Percentiles rank a stretch among this genome's conserved stretches.
phyloP scores from a whole-genome alignment of 805 yeast species.

The Naumovozyma dairenensis region DNA sequence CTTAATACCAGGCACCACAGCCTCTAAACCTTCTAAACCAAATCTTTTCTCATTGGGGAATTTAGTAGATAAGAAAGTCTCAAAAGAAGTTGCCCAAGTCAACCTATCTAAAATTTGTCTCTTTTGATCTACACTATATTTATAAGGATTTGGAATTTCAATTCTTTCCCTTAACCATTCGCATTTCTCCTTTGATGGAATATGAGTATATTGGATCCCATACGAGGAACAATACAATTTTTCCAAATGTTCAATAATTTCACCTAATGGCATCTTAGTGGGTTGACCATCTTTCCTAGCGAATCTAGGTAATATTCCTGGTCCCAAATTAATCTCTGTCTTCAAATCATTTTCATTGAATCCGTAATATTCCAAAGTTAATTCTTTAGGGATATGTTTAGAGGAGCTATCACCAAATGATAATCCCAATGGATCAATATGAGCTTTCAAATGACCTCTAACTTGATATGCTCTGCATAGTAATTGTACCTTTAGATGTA shows the following conservation, averaged over 20 bases:
- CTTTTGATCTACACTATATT: constrained; percentile 79
- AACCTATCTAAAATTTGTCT: constrained; percentile 92
- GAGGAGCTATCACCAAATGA: constrained; percentile 62
- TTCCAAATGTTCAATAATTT: constrained; percentile 72
- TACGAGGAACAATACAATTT: constrained; percentile 75
- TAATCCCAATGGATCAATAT: constrained; percentile 89
- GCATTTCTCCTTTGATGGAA: constrained; percentile 89
- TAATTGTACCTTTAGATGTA: constrained; percentile 91
- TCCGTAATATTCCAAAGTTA: constrained; percentile 86
- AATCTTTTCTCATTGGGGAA: constrained; percentile 98
- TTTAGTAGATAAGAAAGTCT: constrained; percentile 83
- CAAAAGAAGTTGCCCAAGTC: constrained; percentile 94
- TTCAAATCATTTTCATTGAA: constrained; percentile 80
- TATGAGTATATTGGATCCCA: constrained; percentile 94
- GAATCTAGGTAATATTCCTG: constrained; percentile 93
- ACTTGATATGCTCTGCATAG: constrained; percentile 98
- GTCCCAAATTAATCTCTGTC: constrained; percentile 82
- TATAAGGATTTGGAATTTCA: constrained; percentile 82
- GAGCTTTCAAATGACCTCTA: constrained; percentile 93
- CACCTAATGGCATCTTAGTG: constrained; percentile 61
- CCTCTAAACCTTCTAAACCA: constrained; percentile 97
- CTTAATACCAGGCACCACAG: constrained; percentile 94
- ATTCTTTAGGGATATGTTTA: constrained; percentile 62
- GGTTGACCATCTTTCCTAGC: constrained; percentile 51
- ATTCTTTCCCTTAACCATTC: constrained; percentile 97